Evolutionary conservation across 805 yeast species (phyloP).

Genomic region (Cyberlindnera lachancei): DNA sequence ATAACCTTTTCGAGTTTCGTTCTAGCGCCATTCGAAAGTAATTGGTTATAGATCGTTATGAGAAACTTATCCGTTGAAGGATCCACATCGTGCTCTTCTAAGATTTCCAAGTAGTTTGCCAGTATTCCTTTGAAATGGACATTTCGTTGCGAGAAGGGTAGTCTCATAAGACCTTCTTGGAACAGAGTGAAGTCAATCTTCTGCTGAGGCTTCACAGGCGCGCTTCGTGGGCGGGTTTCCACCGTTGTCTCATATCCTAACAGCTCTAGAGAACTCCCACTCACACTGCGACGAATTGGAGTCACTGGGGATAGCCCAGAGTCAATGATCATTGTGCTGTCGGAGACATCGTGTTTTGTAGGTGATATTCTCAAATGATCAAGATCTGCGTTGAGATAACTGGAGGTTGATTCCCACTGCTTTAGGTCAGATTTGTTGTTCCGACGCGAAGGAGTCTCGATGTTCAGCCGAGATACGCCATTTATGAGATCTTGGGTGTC

Average conservation of each 20-base stretch:
- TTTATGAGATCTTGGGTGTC: constrained; percentile 6
- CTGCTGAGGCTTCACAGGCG: constrained; percentile 1
- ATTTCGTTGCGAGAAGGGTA: constrained; percentile 6
- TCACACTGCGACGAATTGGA: constrained; percentile 15
- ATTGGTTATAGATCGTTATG: constrained; percentile 18
- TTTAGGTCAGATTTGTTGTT: too few species aligned
- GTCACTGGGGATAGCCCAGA: constrained; percentile 8
- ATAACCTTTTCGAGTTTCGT: constrained; percentile 13
- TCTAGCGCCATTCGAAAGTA: constrained; percentile 3
- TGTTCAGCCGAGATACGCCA: constrained; percentile 8
- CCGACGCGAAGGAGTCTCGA: constrained; percentile 5
- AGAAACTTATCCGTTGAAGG: constrained; percentile 15
- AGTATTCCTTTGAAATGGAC: constrained; percentile 16
- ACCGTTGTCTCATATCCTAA: constrained; percentile 3
- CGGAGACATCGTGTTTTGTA: constrained; percentile 13
- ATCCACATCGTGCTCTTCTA: constrained; percentile 12
- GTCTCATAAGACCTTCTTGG: constrained; percentile 1
- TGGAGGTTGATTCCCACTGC: constrained; percentile 12
- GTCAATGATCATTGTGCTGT: constrained; percentile 15
- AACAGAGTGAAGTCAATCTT: constrained; percentile 10
- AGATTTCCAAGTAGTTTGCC: constrained; percentile 9
- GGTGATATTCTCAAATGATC: constrained; percentile 1
- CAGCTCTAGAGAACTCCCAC: constrained; percentile 19
- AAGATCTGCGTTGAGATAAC: constrained; percentile 10
- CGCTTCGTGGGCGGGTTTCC: constrained; percentile 2